A percentile compares a stretch with the other conserved stretches of the same genome.
Conservation (phyloP, 495 filamentous ascomycete genomes). For the Copromyces sp. region DNA sequence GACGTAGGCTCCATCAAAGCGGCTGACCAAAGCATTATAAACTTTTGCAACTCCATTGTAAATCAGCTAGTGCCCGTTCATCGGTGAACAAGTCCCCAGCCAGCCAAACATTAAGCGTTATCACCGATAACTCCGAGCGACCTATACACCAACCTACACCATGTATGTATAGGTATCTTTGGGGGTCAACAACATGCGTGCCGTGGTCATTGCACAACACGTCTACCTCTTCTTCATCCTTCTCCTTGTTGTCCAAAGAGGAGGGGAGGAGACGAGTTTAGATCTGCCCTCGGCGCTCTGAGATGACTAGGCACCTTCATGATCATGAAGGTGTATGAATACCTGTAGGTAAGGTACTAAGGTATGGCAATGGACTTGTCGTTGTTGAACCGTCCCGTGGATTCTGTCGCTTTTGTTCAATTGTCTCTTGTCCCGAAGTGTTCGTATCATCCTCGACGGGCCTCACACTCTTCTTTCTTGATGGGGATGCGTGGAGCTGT, state of each 20-base stretch:
- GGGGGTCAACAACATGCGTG: too few relatives aligned
- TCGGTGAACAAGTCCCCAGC: background rate
- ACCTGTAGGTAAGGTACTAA: background rate
- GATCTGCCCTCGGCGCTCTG: background rate
- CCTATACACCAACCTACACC: background rate
- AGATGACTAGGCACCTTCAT: background rate
- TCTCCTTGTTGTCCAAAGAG: too few relatives aligned
- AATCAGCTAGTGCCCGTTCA: background rate
- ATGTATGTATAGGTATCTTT: background rate
- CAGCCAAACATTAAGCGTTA: background rate
- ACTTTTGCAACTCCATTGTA: background rate
- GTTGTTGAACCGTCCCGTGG: background rate
- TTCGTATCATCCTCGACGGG: background rate
- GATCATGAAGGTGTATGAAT: background rate
- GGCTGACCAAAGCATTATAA: background rate
- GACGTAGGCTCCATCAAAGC: background rate
- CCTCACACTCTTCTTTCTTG: background rate
- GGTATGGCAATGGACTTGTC: background rate
- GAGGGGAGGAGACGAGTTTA: too few relatives aligned
- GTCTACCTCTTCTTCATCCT: too few relatives aligned
- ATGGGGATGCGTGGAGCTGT: background rate
- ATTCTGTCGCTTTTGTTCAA: background rate
- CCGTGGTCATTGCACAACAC: too few relatives aligned
- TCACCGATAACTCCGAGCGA: background rate
- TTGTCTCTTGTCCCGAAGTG: background rate